phyloP scores from a whole-genome alignment of 768 basidiomycete species.

The Mrakia blollopis region DNA sequence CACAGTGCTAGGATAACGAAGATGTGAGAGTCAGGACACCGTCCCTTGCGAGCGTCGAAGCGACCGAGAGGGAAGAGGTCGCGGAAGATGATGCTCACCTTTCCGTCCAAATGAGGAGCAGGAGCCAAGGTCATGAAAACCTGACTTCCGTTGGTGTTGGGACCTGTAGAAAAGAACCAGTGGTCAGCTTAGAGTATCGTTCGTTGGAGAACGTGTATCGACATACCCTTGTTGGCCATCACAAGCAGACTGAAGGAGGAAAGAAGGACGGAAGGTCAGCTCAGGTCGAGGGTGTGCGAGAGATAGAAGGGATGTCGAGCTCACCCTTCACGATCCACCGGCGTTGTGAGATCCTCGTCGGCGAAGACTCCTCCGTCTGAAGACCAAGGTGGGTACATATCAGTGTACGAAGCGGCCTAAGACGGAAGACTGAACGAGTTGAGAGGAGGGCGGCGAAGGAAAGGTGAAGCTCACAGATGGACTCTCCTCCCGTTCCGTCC shows the following conservation, averaged over 20 bases:
- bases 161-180: slow-evolving; percentile 36
- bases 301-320: background rate
- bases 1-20: slow-evolving; percentile 28
- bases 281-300: background rate
- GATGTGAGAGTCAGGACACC: background rate
- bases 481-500: slow-evolving; percentile 75
- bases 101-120: slow-evolving; percentile 31
- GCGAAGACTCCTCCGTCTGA: slow-evolving; percentile 57
- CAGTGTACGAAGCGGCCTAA: no score
- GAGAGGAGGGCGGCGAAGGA: background rate
- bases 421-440: no score
- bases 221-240: slow-evolving; percentile 65
- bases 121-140: slow-evolving; percentile 46
- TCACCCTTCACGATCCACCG: slow-evolving; percentile 26
- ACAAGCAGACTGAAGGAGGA: slow-evolving; percentile 52
- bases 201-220: no score
- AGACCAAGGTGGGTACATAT: no score
- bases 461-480: slow-evolving; percentile 53
- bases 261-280: background rate
- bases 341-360: slow-evolving; percentile 57
- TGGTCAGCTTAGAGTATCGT: no score
- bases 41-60: background rate
- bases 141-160: slow-evolving; percentile 78
- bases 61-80: background rate
- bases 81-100: slow-evolving; percentile 6